These are phyloP conservation scores for Canariomyces notabilis DNA, from an alignment of 2,329 filamentous ascomycete genomes.

Conservation along the genomic window DNA sequence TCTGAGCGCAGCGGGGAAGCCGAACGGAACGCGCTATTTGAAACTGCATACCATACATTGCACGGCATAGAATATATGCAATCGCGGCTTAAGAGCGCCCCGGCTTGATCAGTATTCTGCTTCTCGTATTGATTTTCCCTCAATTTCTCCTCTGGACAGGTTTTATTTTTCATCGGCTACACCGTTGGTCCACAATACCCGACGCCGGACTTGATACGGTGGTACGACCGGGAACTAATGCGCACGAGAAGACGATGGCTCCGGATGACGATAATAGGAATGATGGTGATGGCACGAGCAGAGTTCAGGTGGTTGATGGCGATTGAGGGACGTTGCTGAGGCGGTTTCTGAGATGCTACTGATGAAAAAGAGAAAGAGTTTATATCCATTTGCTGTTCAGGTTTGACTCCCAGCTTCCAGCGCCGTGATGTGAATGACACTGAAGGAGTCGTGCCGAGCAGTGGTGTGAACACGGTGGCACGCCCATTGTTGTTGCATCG, in stretches of 20 bases:
- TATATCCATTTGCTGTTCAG: constrained; percentile 17
- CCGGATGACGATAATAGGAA: constrained; percentile 18
- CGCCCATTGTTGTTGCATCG: neutral
- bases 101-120: constrained; percentile 17
- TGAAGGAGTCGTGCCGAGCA: neutral
- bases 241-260: constrained; percentile 21
- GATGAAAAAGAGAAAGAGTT: constrained; percentile 5
- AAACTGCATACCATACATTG: constrained; percentile 1
- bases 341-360: neutral
- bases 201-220: constrained; percentile 11
- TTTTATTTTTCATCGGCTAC: constrained; percentile 18
- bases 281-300: constrained; percentile 5
- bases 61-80: neutral
- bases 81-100: neutral
- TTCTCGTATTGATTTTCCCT: constrained; percentile 25
- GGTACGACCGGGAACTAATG: constrained; percentile 13
- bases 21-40: no score
- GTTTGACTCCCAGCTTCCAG: neutral
- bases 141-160: constrained; percentile 20
- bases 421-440: neutral
- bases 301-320: constrained; percentile 3
- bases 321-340: neutral
- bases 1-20: constrained; percentile 32
- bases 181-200: constrained; percentile 20
- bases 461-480: neutral